Percentiles rank a stretch among this genome's conserved stretches.
Conservation (phyloP, 2,329 filamentous ascomycete genomes). For the Incumbomyces delicatus region DNA sequence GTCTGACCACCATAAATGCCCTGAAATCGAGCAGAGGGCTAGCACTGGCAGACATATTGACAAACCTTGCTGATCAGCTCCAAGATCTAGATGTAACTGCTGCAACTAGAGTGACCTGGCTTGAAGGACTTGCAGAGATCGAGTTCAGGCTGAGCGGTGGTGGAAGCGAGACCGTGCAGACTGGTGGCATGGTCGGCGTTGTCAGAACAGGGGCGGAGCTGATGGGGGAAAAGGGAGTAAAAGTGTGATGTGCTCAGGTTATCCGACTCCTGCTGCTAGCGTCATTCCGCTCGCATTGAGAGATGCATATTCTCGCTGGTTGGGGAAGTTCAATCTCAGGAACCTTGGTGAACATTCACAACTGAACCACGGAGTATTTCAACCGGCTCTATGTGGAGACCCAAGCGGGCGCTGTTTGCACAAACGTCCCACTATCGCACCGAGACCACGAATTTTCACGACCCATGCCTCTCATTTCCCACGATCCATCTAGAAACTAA, state of each 20-base stretch:
- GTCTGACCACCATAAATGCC: slow-evolving; percentile 75
- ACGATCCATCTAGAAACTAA: too few relatives aligned
- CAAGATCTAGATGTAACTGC: slow-evolving; percentile 72
- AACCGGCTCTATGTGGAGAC: too few relatives aligned
- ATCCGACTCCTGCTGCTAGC: too few relatives aligned
- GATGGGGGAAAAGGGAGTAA: slow-evolving; percentile 36
- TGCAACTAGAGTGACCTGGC: slow-evolving; percentile 81
- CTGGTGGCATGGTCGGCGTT: slow-evolving; percentile 82
- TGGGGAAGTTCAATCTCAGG: too few relatives aligned
- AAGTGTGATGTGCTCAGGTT: background rate
- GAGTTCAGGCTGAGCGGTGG: slow-evolving; percentile 86
- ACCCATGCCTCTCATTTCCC: too few relatives aligned
- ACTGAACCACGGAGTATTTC: too few relatives aligned
- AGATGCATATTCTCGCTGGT: too few relatives aligned
- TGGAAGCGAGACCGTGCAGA: slow-evolving; percentile 79
- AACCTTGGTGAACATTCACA: too few relatives aligned
- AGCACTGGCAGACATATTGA: slow-evolving; percentile 88
- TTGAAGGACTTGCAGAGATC: slow-evolving; percentile 82
- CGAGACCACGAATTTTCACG: too few relatives aligned
- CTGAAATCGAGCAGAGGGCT: slow-evolving; percentile 79
- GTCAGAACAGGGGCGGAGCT: slow-evolving; percentile 79
- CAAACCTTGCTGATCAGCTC: slow-evolving; percentile 72
- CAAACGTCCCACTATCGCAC: too few relatives aligned
- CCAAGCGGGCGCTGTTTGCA: too few relatives aligned
- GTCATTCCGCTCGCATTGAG: too few relatives aligned